Conservation (phyloP, 2,329 filamentous ascomycete species). For the Cercospora sesami region DNA sequence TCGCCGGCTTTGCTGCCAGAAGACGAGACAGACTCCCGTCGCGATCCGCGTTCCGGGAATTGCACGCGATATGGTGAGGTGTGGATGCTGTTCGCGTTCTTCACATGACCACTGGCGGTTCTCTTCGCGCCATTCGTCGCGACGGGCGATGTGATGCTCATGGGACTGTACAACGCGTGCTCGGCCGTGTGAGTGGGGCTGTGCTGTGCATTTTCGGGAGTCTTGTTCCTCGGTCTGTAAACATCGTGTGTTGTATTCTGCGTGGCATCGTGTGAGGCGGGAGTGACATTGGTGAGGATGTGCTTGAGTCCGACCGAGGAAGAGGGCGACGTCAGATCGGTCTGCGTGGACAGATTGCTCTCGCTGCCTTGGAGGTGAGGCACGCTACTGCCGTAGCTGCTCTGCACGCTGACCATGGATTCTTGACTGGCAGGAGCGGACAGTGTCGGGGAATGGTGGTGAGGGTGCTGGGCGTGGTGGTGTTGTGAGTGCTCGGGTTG, state of each 20-base stretch:
- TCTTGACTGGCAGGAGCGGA: conserved; percentile 37
- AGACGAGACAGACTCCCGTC: conserved; percentile 69
- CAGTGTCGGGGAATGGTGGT: conserved; percentile 19
- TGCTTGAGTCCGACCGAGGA: conserved; percentile 21
- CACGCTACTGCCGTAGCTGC: conserved; percentile 29
- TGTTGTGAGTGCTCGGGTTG: conserved; percentile 17
- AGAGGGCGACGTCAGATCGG: conserved; percentile 34
- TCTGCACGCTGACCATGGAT: conserved; percentile 33
- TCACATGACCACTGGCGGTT: conserved; percentile 73
- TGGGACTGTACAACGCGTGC: conserved; percentile 40
- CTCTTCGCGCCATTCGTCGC: conserved; percentile 63
- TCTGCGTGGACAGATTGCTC: conserved; percentile 35
- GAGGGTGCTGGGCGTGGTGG: not conserved
- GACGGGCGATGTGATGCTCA: conserved; percentile 45
- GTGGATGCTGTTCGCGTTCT: conserved; percentile 53
- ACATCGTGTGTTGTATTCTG: conserved; percentile 1
- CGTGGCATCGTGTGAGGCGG: conserved; percentile 9
- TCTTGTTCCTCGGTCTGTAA: conserved; percentile 19
- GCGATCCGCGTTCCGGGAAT: conserved; percentile 50
- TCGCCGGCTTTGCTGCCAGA: conserved; percentile 73
- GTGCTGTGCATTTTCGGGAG: conserved; percentile 22
- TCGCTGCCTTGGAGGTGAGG: conserved; percentile 25
- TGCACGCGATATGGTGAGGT: conserved; percentile 36
- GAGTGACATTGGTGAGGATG: not conserved
- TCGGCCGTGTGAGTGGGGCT: conserved; percentile 29